Base-by-base conservation (phyloP, 768 basidiomycete genomes). In the Boletus pseudopeckii region DNA sequence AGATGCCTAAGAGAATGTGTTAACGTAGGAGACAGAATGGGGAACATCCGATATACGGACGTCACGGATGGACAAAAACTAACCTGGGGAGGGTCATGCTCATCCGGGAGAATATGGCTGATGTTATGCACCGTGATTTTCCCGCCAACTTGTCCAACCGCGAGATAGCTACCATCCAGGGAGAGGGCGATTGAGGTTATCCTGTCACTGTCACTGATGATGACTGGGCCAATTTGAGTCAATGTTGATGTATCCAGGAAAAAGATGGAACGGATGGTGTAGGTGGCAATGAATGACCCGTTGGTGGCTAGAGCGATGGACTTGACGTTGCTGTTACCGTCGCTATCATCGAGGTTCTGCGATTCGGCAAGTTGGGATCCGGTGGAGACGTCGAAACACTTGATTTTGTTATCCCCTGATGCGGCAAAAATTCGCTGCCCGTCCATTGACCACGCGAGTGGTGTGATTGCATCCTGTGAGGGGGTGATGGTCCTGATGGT, bases 381-480 rank as follows among this genome's bases (percentile, higher is more conserved):
- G 0, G 41, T 42, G 9, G 41, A 17, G 1, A 4, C 8, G 5
- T 42, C 17, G 5, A 26, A 42, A 42, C 15, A 42, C 9, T 15
- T 17, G 41, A 42, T 10, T 17, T 8, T 42, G 9, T 17, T 42
- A 20, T 24, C 11, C 0, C 4, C 1, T 1, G 22, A 24, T 4
- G 15, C 4, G 1, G 15, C 24, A 10, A 42, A 9, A 42, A 42
- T 15, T 15, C 2, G 41, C 9, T 42, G 41, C 5, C 24, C 15
- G 5, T 42, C 4, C 5, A 10, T 42, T 8, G 41, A 42, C 41
- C 41, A 42, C 5, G 22, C 14, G 8, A 42, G 22, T 0, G 41
- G 22, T 8, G 22, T 42, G 15, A 2, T 5, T 24, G 8, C 0
- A 4, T 0, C 1, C 0, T 1, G 4, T 9, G 2, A 17, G 8